These are phyloP conservation scores for Calycina herbarum DNA, from an alignment of 2,329 filamentous ascomycete species.

Conservation along the genomic window DNA sequence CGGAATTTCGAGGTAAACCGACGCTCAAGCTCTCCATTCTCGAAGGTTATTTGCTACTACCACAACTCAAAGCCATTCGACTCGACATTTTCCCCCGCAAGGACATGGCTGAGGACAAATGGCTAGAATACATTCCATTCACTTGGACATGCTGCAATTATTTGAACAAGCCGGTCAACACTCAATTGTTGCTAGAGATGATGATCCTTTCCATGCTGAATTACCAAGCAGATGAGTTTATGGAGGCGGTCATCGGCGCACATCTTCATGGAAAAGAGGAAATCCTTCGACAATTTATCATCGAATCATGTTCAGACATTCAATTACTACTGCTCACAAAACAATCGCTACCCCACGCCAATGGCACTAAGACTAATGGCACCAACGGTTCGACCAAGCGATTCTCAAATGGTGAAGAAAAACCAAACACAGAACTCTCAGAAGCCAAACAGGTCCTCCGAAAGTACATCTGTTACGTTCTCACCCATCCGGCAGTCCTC, in stretches of 20 bases:
- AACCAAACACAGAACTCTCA: no score
- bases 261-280: no score
- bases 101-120: slow-evolving; percentile 8
- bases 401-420: not conserved
- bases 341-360: no score
- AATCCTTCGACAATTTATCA: no score
- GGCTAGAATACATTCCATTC: slow-evolving; percentile 11
- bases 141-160: slow-evolving; percentile 10
- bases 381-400: not conserved
- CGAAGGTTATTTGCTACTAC: not conserved
- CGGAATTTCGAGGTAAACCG: no score
- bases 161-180: not conserved
- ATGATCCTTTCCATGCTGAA: slow-evolving; percentile 12
- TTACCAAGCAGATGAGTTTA: slow-evolving; percentile 13
- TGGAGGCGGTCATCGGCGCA: slow-evolving; percentile 9
- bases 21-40: not conserved
- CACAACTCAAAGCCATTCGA: no score
- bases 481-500: slow-evolving; percentile 1
- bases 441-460: not conserved
- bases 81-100: slow-evolving; percentile 1
- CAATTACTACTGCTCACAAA: no score
- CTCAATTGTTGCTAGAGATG: slow-evolving; percentile 7
- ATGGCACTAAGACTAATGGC: not conserved
- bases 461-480: not conserved
- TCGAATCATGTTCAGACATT: no score